phyloP scores from a whole-genome alignment of 345 rosid species.

The Aegle marmelos region DNA sequence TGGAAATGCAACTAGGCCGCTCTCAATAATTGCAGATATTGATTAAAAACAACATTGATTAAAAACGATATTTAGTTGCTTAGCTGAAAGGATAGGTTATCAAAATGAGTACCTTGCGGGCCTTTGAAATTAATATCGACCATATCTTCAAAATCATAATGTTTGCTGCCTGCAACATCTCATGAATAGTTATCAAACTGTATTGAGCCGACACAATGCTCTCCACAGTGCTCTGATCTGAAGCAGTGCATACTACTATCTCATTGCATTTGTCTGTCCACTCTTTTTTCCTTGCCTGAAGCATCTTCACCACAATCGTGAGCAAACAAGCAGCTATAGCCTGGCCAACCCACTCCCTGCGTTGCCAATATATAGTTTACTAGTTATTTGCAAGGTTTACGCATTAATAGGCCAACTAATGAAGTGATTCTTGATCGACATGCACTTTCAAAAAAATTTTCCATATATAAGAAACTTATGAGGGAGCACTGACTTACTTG shows the following conservation, averaged over 20 bases:
- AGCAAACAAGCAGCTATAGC: slow-evolving; percentile 55
- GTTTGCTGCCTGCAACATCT: slow-evolving; percentile 54
- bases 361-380: neutral
- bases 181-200: slow-evolving; percentile 48
- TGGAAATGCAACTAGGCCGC: neutral
- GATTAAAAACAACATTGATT: neutral
- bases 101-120: slow-evolving; percentile 49
- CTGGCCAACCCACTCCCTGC: slow-evolving; percentile 81
- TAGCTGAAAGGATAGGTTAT: neutral
- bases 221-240: slow-evolving; percentile 58
- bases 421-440: neutral
- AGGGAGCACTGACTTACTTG: slow-evolving; percentile 44
- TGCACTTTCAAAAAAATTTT: neutral
- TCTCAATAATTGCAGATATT: neutral
- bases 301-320: slow-evolving; percentile 53
- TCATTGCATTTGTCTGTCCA: slow-evolving; percentile 34
- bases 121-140: slow-evolving; percentile 59
- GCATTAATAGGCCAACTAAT: neutral
- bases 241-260: slow-evolving; percentile 58
- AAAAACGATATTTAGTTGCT: neutral
- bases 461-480: neutral
- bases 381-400: neutral
- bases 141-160: slow-evolving; percentile 60
- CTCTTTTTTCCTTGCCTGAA: slow-evolving; percentile 39
- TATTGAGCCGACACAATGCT: slow-evolving; percentile 79